Conservation (phyloP, 2,329 filamentous ascomycete genomes). For the Macrophomina tecta region DNA sequence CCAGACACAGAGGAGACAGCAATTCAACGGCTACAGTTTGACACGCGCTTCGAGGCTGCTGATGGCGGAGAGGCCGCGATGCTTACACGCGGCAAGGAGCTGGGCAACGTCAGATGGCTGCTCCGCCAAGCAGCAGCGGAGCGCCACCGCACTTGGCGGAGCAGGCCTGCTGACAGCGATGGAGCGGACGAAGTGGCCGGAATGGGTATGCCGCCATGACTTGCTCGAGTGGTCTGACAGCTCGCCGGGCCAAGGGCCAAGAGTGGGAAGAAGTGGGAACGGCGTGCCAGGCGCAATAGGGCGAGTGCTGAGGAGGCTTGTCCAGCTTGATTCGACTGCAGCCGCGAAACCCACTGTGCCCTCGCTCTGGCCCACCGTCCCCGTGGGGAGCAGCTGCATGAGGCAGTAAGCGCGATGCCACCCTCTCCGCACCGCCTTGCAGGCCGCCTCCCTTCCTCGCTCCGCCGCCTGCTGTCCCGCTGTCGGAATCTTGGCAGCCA, state of each 20-base stretch:
- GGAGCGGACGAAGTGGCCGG: neutral
- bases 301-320: conserved; percentile 15
- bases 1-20: neutral
- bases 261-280: conserved; percentile 23
- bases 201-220: conserved; percentile 7
- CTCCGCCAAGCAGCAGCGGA: conserved; percentile 20
- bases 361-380: neutral
- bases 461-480: conserved; percentile 6
- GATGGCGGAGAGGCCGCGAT: neutral
- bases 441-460: neutral
- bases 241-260: conserved; percentile 16
- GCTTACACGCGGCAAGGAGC: neutral
- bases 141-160: conserved; percentile 16
- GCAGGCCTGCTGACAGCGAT: conserved; percentile 11
- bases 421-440: neutral
- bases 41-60: neutral
- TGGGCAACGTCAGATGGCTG: conserved; percentile 1
- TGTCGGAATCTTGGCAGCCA: neutral
- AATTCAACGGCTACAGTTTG: neutral
- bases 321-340: conserved; percentile 24
- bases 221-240: neutral
- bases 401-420: neutral
- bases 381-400: neutral
- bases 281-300: conserved; percentile 19
- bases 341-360: neutral